phyloP scores from a whole-genome alignment of 306 rosid genomes.

The Mimosa pudica region DNA sequence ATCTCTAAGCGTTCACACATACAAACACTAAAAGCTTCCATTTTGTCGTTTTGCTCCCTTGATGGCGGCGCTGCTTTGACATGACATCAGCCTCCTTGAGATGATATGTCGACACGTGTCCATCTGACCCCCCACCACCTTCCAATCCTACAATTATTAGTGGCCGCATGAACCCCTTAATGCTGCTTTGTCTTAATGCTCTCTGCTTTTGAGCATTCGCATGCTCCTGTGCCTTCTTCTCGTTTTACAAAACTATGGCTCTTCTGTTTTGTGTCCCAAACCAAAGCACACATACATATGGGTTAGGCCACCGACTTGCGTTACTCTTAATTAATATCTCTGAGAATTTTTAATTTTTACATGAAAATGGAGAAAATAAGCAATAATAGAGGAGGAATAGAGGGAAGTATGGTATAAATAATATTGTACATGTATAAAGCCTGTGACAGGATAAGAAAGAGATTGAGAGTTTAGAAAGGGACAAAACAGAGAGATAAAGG shows the following conservation, averaged over 20 bases:
- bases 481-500: neutral
- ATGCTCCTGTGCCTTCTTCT: neutral
- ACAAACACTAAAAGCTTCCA: neutral
- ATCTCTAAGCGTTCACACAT: neutral
- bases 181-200: neutral
- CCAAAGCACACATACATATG: too few relatives aligned
- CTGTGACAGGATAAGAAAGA: neutral
- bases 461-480: neutral
- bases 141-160: neutral
- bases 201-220: neutral
- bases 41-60: slow-evolving; percentile 10
- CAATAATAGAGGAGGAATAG: too few relatives aligned
- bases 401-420: neutral
- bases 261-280: too few relatives aligned
- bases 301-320: neutral
- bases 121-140: neutral
- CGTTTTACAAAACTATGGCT: neutral
- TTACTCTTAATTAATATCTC: neutral
- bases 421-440: neutral
- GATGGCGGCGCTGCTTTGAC: slow-evolving; percentile 44
- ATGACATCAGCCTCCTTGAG: slow-evolving; percentile 22
- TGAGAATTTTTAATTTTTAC: too few relatives aligned
- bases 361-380: too few relatives aligned
- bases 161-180: neutral
- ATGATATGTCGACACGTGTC: slow-evolving; percentile 40